Conservation (phyloP, 768 basidiomycete genomes). For the Lepiota venenata region DNA sequence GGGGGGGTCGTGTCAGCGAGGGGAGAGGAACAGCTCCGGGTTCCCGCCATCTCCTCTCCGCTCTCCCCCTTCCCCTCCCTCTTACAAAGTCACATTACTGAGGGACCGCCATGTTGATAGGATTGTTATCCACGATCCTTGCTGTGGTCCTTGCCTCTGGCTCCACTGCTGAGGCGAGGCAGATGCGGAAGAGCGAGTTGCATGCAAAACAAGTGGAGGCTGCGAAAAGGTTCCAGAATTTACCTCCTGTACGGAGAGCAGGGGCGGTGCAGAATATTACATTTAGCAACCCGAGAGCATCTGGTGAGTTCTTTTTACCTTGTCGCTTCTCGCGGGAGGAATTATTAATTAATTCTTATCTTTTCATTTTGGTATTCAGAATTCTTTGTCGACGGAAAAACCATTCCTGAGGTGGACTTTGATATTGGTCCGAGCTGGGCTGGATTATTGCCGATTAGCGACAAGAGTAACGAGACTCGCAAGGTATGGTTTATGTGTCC, state of each 20-base stretch:
- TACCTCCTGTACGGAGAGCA: constrained; percentile 15
- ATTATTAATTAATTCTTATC: no score
- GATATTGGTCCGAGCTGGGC: constrained; percentile 77
- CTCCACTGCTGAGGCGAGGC: constrained; percentile 21
- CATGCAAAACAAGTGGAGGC: constrained; percentile 45
- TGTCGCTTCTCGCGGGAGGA: neutral
- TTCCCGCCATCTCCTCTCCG: neutral
- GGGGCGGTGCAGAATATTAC: constrained; percentile 57
- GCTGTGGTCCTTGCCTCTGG: constrained; percentile 14
- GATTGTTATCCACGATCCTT: constrained; percentile 6
- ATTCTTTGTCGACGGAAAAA: constrained; percentile 66
- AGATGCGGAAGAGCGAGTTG: constrained; percentile 39
- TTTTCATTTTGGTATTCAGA: constrained; percentile 32
- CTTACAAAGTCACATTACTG: neutral
- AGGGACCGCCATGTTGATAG: neutral
- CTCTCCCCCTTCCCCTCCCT: neutral
- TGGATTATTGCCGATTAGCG: constrained; percentile 70
- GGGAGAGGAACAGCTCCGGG: neutral
- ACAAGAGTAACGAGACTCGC: constrained; percentile 56
- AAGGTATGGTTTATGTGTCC: constrained; percentile 39
- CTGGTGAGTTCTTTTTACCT: constrained; percentile 38
- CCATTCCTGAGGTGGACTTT: constrained; percentile 66
- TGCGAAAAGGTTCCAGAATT: constrained; percentile 34
- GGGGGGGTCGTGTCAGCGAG: no score
- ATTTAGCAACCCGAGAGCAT: constrained; percentile 64